Percentiles rank a stretch among this genome's conserved stretches.
Conservation (phyloP, 805 yeast species). For the Yamadazyma philogaea region DNA sequence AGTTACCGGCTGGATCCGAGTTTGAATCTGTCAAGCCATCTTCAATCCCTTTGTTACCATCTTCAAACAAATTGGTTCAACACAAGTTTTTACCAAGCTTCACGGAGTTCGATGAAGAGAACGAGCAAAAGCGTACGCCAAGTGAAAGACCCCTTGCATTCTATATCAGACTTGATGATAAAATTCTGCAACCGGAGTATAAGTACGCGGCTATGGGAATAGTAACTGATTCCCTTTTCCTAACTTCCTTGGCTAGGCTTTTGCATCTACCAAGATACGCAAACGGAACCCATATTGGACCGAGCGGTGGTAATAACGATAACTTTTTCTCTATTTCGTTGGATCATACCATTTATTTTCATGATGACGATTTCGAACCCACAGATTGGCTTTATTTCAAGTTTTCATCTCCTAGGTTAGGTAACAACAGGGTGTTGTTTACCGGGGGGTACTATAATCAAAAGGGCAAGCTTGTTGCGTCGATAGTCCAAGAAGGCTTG, state of each 20-base stretch:
- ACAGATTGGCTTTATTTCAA: constrained; percentile 29
- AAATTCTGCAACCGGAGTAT: constrained; percentile 14
- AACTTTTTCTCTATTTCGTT: constrained; percentile 31
- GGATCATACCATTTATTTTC: constrained; percentile 35
- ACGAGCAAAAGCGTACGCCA: constrained; percentile 21
- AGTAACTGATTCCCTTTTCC: constrained; percentile 31
- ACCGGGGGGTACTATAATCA: constrained; percentile 29
- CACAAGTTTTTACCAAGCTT: constrained; percentile 30
- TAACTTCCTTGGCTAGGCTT: constrained; percentile 27
- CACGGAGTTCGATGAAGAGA: constrained; percentile 18
- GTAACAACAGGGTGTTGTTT: constrained; percentile 29
- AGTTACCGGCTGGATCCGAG: constrained; percentile 22
- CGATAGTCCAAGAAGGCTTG: constrained; percentile 35
- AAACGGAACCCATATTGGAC: constrained; percentile 12
- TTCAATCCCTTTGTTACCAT: constrained; percentile 15
- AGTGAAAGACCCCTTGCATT: constrained; percentile 32
- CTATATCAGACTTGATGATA: constrained; percentile 29
- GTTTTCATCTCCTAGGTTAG: constrained; percentile 27
- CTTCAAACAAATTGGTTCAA: constrained; percentile 16
- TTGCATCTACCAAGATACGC: constrained; percentile 23
- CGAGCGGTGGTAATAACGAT: constrained; percentile 23
- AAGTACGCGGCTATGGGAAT: constrained; percentile 27
- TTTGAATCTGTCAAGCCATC: constrained; percentile 23
- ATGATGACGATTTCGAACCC: constrained; percentile 35
- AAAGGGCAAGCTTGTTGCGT: constrained; percentile 28